These are phyloP conservation scores for bread wheat (Triticum aestivum) DNA, from an alignment of 176 grass and related monocot species.

Conservation along the genomic window IWGSC_CS_RefSeq_v2.1 NC_057807.1:642178688-642179187, in stretches of 20 bases:
- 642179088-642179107: slow-evolving; percentile 76
- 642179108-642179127: slow-evolving; percentile 76
- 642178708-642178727: slow-evolving; percentile 58
- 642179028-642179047: slow-evolving; percentile 87
- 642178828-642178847: slow-evolving; percentile 64
- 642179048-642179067: slow-evolving; percentile 90
- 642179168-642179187: slow-evolving; percentile 86
- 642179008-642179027: slow-evolving; percentile 81
- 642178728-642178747: slow-evolving; percentile 35
- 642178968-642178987: slow-evolving; percentile 83
- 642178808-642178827: slow-evolving; percentile 83
- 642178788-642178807: slow-evolving; percentile 96
- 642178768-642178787: slow-evolving; percentile 43
- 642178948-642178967: slow-evolving; percentile 91
- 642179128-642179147: slow-evolving; percentile 90
- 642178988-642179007: slow-evolving; percentile 92
- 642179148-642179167: slow-evolving; percentile 89
- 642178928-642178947: slow-evolving; percentile 99
- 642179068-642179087: slow-evolving; percentile 90
- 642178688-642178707: slow-evolving; percentile 37
- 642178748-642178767: slow-evolving; percentile 40
- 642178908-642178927: slow-evolving; percentile 46
- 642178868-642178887: slow-evolving; percentile 83
- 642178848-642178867: slow-evolving; percentile 69
- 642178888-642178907: slow-evolving; percentile 95